A percentile compares a stretch with the other conserved stretches of the same genome.
phyloP scores from a whole-genome alignment of 345 rosid genomes.

The Nephelium lappaceum region DNA sequence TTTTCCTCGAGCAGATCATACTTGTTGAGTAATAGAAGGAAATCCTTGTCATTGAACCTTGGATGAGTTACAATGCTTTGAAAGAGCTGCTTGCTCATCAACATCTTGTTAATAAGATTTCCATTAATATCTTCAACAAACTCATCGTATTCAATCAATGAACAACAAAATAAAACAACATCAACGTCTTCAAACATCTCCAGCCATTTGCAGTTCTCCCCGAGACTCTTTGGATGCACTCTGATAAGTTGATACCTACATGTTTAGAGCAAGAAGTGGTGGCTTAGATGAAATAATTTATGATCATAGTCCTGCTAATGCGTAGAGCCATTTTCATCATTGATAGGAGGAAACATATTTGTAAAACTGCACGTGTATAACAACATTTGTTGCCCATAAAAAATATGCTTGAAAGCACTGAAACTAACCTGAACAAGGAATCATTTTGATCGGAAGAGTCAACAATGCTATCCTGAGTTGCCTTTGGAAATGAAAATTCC shows the following conservation, averaged over 20 bases:
- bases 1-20: slow-evolving; percentile 79
- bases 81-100: slow-evolving; percentile 70
- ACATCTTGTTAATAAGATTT: slow-evolving; percentile 69
- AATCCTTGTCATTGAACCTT: slow-evolving; percentile 57
- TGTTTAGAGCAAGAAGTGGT: slow-evolving; percentile 15
- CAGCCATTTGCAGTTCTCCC: slow-evolving; percentile 80
- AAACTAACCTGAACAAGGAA: slow-evolving; percentile 53
- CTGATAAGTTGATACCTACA: slow-evolving; percentile 87
- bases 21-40: slow-evolving; percentile 82
- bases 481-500: slow-evolving; percentile 70
- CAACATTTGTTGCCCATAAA: neutral
- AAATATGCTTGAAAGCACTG: neutral
- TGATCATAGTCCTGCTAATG: neutral
- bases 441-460: slow-evolving; percentile 46
- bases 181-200: slow-evolving; percentile 85
- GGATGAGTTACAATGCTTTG: slow-evolving; percentile 63
- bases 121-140: slow-evolving; percentile 53
- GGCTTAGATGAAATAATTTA: neutral
- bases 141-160: slow-evolving; percentile 66
- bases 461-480: slow-evolving; percentile 31
- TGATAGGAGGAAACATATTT: neutral
- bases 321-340: neutral
- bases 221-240: slow-evolving; percentile 63
- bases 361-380: neutral
- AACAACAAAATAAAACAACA: slow-evolving; percentile 69